Evolutionary conservation across 1,139 yeast species (phyloP).

Genomic region (Sugiyamaella neomexicana): DNA sequence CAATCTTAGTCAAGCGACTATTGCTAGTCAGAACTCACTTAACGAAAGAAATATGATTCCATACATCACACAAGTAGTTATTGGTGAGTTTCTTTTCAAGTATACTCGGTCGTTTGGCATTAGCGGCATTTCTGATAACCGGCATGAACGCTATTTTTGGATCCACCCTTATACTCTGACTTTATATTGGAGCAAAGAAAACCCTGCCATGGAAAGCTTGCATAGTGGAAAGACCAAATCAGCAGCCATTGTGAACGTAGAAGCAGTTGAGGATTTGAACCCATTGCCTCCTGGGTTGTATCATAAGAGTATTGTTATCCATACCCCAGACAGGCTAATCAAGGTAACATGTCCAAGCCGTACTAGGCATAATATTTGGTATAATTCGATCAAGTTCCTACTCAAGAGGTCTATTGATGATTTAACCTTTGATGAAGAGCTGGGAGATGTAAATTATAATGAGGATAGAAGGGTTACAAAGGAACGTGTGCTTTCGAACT

Average conservation of each 20-base stretch:
- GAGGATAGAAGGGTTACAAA: conserved; percentile 28
- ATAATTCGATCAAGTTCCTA: conserved; percentile 75
- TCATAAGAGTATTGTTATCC: conserved; percentile 78
- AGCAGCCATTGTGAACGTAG: conserved; percentile 76
- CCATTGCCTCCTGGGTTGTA: conserved; percentile 89
- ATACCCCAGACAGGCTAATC: conserved; percentile 65
- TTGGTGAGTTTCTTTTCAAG: conserved; percentile 88
- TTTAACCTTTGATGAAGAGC: conserved; percentile 47
- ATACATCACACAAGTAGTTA: conserved; percentile 86
- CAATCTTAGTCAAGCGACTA: conserved; percentile 45
- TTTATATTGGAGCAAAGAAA: conserved; percentile 81
- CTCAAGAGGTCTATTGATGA: conserved; percentile 68
- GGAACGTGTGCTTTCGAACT: conserved; percentile 29
- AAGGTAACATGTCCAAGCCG: conserved; percentile 87
- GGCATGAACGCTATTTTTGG: conserved; percentile 96
- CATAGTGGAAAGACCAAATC: conserved; percentile 67
- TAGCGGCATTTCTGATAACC: conserved; percentile 68
- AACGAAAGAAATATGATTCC: conserved; percentile 78
- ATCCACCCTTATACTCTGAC: conserved; percentile 92
- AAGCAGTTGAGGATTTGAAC: conserved; percentile 78
- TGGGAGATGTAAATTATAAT: conserved; percentile 27
- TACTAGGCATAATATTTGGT: conserved; percentile 91
- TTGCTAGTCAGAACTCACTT: conserved; percentile 69
- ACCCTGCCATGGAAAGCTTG: conserved; percentile 63
- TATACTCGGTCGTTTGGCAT: conserved; percentile 81